Evolutionary conservation across 495 filamentous ascomycete genomes (phyloP).

Genomic region (Schizothecium vesticola): DNA sequence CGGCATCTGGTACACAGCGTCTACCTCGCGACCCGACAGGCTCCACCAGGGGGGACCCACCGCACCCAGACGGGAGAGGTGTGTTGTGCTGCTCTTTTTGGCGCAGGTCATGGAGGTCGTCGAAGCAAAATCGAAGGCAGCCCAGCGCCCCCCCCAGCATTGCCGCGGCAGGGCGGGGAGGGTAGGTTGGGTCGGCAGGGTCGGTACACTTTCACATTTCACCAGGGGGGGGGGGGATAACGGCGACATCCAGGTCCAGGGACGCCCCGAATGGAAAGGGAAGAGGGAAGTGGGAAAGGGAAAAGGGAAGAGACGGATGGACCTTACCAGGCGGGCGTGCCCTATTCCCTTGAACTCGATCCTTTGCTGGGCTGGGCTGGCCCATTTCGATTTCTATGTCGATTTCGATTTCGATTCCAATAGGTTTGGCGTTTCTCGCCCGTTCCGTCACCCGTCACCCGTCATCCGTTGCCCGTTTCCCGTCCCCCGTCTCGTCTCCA

Average conservation of each 20-base stretch:
- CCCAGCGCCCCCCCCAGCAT: not conserved
- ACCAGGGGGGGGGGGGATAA: not conserved
- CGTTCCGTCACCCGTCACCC: not conserved
- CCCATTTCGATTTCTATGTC: not conserved
- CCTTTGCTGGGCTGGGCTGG: not conserved
- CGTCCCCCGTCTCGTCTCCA: slow-evolving; percentile 31
- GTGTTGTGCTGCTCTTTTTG: slow-evolving; percentile 3
- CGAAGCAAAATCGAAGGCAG: not conserved
- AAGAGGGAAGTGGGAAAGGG: not conserved
- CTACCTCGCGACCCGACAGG: slow-evolving; percentile 20
- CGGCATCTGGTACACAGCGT: slow-evolving; percentile 27
- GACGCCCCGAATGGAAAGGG: not conserved
- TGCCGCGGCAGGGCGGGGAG: not conserved
- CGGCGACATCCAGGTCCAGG: not conserved
- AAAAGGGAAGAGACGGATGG: slow-evolving; percentile 11
- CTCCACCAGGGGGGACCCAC: slow-evolving; percentile 11
- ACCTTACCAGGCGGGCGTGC: slow-evolving; percentile 12
- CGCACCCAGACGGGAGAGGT: slow-evolving; percentile 14
- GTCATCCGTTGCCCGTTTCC: slow-evolving; percentile 11
- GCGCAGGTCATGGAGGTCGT: not conserved
- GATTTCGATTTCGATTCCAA: slow-evolving; percentile 19
- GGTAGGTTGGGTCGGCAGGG: not conserved
- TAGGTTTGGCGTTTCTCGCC: slow-evolving; percentile 15
- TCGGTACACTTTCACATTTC: not conserved
- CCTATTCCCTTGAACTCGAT: not conserved